phyloP scores from a whole-genome alignment of 108 stramenopile genomes.

The Cyclostephanos tholiformis region DNA sequence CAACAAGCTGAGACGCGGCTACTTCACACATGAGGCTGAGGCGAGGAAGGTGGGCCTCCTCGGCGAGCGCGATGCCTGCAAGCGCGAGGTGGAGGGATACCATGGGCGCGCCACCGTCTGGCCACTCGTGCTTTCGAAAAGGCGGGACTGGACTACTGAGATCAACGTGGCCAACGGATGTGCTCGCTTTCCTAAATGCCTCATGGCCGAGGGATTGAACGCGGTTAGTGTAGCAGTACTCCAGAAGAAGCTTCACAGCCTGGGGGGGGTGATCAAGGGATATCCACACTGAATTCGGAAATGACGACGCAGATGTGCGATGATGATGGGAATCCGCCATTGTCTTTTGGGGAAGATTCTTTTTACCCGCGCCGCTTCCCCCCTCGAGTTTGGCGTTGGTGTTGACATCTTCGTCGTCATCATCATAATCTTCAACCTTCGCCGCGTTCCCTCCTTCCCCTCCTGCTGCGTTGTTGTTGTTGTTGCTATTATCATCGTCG shows the following conservation, averaged over 20 bases:
- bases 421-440: conserved; percentile 66
- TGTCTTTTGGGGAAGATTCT: background rate
- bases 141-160: conserved; percentile 46
- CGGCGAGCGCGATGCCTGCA: conserved; percentile 73
- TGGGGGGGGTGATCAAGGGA: conserved; percentile 73
- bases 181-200: conserved; percentile 63
- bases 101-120: conserved; percentile 59
- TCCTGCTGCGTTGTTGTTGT: conserved; percentile 10
- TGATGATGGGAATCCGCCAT: background rate
- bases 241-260: conserved; percentile 83
- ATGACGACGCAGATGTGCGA: conserved; percentile 2
- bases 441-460: conserved; percentile 37
- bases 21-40: conserved; percentile 88
- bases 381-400: background rate
- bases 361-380: background rate
- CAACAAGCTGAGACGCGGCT: conserved; percentile 70
- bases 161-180: conserved; percentile 9
- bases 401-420: conserved; percentile 50
- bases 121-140: conserved; percentile 59
- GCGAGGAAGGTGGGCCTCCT: conserved; percentile 76
- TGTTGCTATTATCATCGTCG: conserved; percentile 11
- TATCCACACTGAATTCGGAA: conserved; percentile 28
- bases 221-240: conserved; percentile 89
- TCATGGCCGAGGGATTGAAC: conserved; percentile 68
- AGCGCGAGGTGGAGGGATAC: conserved; percentile 69